These are phyloP conservation scores for Phallus indusiatus DNA, from an alignment of 768 basidiomycete species.

Conservation along the genomic window DNA sequence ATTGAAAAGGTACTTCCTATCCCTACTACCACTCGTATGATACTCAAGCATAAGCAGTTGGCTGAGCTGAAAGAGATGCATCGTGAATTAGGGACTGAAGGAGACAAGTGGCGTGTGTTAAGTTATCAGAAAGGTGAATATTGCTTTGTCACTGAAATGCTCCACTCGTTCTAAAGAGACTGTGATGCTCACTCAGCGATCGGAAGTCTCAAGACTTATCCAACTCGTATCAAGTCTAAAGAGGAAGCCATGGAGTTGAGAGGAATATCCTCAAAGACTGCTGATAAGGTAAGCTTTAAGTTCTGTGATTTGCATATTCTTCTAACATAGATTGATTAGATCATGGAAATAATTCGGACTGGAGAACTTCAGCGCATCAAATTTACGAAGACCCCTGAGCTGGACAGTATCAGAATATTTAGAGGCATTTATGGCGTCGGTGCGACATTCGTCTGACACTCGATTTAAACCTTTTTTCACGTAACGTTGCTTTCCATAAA, in stretches of 20 bases:
- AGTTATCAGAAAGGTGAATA: slow-evolving; percentile 56
- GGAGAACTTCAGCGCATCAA: slow-evolving; percentile 60
- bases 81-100: slow-evolving; percentile 45
- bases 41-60: slow-evolving; percentile 33
- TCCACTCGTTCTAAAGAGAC: background rate
- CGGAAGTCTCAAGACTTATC: slow-evolving; percentile 43
- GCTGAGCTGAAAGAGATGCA: slow-evolving; percentile 59
- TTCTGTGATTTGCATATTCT: background rate
- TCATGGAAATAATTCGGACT: slow-evolving; percentile 72
- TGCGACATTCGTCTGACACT: slow-evolving; percentile 23
- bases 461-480: background rate
- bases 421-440: slow-evolving; percentile 85
- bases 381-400: slow-evolving; percentile 58
- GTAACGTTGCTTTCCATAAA: slow-evolving; percentile 17
- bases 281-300: slow-evolving; percentile 45
- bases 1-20: slow-evolving; percentile 50
- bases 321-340: slow-evolving; percentile 31
- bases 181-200: slow-evolving; percentile 39
- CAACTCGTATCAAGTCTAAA: slow-evolving; percentile 45
- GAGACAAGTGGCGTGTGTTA: slow-evolving; percentile 60
- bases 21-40: background rate
- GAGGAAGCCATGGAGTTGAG: slow-evolving; percentile 50
- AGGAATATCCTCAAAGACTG: slow-evolving; percentile 69
- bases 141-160: background rate
- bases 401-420: slow-evolving; percentile 48